Evolutionary conservation across 257 asterid genomes (phyloP).

Genomic region (Parsonsia alboflavescens): DNA sequence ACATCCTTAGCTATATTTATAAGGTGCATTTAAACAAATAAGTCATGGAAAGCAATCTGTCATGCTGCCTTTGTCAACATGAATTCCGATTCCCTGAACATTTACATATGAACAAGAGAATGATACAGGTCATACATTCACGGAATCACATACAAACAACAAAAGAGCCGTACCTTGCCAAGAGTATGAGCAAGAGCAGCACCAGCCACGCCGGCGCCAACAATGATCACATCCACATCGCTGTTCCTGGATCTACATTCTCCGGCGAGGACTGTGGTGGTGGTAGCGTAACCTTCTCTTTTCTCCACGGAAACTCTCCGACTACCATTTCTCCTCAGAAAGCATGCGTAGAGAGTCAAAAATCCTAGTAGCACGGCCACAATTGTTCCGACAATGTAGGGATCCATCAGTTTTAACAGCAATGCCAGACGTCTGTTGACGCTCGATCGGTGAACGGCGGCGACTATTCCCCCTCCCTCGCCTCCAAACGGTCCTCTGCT

Average conservation of each 20-base stretch:
- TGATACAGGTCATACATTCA: neutral
- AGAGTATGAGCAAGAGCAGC: slow-evolving; percentile 78
- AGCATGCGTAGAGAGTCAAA: slow-evolving; percentile 27
- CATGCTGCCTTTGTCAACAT: neutral
- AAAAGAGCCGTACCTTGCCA: slow-evolving; percentile 43
- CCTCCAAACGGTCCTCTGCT: neutral
- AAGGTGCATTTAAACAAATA: neutral
- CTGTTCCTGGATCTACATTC: slow-evolving; percentile 37
- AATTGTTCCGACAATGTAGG: slow-evolving; percentile 31
- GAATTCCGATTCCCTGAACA: neutral
- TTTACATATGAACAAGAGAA: neutral
- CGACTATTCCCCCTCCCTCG: slow-evolving; percentile 8
- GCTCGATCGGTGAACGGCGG: too few species aligned
- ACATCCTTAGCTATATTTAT: neutral
- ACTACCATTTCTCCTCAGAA: slow-evolving; percentile 16
- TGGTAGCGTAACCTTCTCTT: slow-evolving; percentile 7
- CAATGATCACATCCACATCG: slow-evolving; percentile 43
- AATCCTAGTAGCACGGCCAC: slow-evolving; percentile 42
- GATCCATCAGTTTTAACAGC: slow-evolving; percentile 40
- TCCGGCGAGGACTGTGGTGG: slow-evolving; percentile 41
- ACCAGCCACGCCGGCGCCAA: slow-evolving; percentile 68
- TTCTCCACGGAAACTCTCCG: slow-evolving; percentile 15
- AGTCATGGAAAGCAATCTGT: neutral
- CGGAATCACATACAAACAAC: neutral
- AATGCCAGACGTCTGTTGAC: slow-evolving; percentile 32